A percentile compares a stretch with the other conserved stretches of the same genome.
phyloP scores from a whole-genome alignment of 495 filamentous ascomycete genomes.

The Pseudoneurospora amorphoporcata region DNA sequence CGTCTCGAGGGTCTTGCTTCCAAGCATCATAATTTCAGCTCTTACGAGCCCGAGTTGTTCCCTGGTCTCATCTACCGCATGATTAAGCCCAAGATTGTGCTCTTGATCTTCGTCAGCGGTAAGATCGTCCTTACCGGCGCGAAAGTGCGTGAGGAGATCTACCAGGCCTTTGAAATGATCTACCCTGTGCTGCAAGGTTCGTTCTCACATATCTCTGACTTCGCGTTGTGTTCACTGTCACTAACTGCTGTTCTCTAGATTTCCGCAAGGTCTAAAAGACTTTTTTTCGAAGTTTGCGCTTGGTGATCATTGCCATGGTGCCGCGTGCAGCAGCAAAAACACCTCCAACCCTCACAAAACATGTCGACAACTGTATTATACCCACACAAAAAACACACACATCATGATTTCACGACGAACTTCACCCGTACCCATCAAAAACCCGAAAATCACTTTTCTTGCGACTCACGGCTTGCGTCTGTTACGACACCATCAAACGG shows the following conservation, averaged over 20 bases:
- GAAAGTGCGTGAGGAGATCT: conserved; percentile 98
- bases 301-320: not conserved
- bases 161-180: conserved; percentile 97
- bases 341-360: conserved; percentile 6
- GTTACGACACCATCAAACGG: conserved; percentile 2
- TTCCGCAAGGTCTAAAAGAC: conserved; percentile 39
- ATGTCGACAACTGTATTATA: conserved; percentile 23
- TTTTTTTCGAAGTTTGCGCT: not conserved
- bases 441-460: conserved; percentile 4
- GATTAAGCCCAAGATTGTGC: conserved; percentile 99
- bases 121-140: conserved; percentile 98
- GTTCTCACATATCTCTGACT: conserved; percentile 17
- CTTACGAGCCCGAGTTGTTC: conserved; percentile 97
- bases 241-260: conserved; percentile 22
- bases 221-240: not conserved
- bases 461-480: conserved; percentile 4
- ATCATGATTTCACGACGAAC: conserved; percentile 42
- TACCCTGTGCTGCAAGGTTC: conserved; percentile 91
- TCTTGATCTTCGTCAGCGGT: conserved; percentile 96
- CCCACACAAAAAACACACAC: conserved; percentile 38
- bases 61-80: conserved; percentile 99
- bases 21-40: conserved; percentile 98
- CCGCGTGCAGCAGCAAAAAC: conserved; percentile 8
- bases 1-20: conserved; percentile 90
- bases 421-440: conserved; percentile 16